Base-by-base conservation (phyloP, 192 early-diverging fungal species). In the Backusella morwellensis region DNA sequence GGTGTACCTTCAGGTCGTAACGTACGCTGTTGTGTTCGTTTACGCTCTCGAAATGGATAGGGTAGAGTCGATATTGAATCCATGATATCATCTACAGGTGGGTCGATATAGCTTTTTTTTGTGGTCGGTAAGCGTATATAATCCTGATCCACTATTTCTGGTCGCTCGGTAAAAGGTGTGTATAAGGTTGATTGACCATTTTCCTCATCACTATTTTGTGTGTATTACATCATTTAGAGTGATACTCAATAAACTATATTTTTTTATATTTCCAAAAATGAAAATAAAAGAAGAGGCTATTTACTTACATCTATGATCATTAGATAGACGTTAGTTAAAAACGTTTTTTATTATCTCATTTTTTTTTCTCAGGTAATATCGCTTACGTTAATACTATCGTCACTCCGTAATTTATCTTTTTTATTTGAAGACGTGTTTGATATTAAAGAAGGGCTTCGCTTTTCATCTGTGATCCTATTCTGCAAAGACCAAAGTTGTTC, bases 231-330 rank as follows among this genome's bases (percentile, higher is more conserved):
- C 56, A 63, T 63, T 63, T 63, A 63, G 56, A 29, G 26, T 26
- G 23, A 23, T 63, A 29, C 21, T 63, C 26, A 63, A 29, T 32
- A 63, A 26, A 59, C 54, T 59, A 59, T 59, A 23, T 52, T 52
- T 52, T 52, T 52, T 52, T 52, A 6, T 52, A 1, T 59, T 59
- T 26, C 21, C 21, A 59, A 26, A 26, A 14, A 14, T 29, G 23
- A 29, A 29, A 63, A 63, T 21, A 63, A 63, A 21, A 63, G 8
- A 54, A 19, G 29, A 29, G 26, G 26, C 12, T 26, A 29, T 63
- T 63, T 63, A 63, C 56, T 63, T 63, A 63, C 56, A n/a, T 63
- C 56, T 63, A 14, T 63, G 56, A 63, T 63, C 26, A 59, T 59
- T 59, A 59, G 23, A 59, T 50, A 59, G 23, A 56, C 23, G 56